These are phyloP conservation scores for Nymphaea colorata DNA, from an alignment of 164 flowering plant genomes.

Conservation along the genomic window DNA sequence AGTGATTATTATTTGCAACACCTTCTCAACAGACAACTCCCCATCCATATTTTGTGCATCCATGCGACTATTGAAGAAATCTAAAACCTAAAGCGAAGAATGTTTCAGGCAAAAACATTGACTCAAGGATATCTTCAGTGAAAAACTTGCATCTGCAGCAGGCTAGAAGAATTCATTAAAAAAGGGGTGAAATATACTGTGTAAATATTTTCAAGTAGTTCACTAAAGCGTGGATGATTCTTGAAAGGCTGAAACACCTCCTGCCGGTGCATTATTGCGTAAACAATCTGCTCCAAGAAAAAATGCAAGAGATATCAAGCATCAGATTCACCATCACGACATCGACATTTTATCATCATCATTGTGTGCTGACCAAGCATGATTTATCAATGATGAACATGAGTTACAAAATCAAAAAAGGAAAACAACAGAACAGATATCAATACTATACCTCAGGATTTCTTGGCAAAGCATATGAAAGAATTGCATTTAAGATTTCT, in stretches of 20 bases:
- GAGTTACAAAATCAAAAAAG: too few relatives aligned
- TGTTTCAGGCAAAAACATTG: not conserved
- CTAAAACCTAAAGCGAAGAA: not conserved
- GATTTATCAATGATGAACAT: too few relatives aligned
- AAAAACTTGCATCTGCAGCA: not conserved
- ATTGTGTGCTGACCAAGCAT: too few relatives aligned
- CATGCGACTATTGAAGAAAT: too few relatives aligned
- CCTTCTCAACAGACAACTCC: conserved; percentile 94
- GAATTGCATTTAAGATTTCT: conserved; percentile 82
- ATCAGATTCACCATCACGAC: too few relatives aligned
- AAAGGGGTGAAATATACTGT: conserved; percentile 32
- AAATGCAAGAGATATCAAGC: not conserved
- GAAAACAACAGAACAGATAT: too few relatives aligned
- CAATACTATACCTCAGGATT: conserved; percentile 72
- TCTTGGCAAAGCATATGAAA: conserved; percentile 84
- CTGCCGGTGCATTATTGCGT: conserved; percentile 93
- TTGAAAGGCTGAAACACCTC: conserved; percentile 91
- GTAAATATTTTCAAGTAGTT: conserved; percentile 84
- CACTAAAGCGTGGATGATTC: conserved; percentile 87
- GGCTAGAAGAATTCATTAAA: not conserved
- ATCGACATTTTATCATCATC: too few relatives aligned
- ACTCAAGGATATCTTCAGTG: not conserved
- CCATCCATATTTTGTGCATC: conserved; percentile 24
- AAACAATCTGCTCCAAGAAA: conserved; percentile 54
- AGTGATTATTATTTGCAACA: conserved; percentile 64